Evolutionary conservation across 1,284 basidiomycete species (phyloP).

Genomic region (Golubevia sp.): DNA sequence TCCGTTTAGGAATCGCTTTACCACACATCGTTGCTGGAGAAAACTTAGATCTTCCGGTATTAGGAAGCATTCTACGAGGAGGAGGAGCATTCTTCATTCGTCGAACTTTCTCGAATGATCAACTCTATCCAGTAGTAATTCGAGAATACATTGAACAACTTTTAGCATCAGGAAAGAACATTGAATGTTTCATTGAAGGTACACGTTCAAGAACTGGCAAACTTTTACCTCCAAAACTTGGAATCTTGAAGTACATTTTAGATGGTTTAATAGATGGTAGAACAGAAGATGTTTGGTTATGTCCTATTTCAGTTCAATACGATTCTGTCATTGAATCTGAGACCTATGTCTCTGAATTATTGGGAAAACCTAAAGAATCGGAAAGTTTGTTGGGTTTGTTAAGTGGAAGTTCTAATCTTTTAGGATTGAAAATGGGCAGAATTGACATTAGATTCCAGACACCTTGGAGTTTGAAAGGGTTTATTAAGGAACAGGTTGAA

Average conservation of each 20-base stretch:
- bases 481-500: conserved; percentile 51
- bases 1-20: conserved; percentile 58
- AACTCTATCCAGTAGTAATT: conserved; percentile 61
- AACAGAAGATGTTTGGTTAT: conserved; percentile 60
- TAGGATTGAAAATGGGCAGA: conserved; percentile 60
- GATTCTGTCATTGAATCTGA: conserved; percentile 63
- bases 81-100: conserved; percentile 63
- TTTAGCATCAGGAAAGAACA: conserved; percentile 55
- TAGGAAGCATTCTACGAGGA: conserved; percentile 55
- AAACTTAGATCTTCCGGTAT: conserved; percentile 57
- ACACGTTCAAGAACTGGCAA: conserved; percentile 62
- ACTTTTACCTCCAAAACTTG: conserved; percentile 62
- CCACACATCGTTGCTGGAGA: conserved; percentile 63
- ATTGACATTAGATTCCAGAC: conserved; percentile 63
- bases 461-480: conserved; percentile 61
- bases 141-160: conserved; percentile 62
- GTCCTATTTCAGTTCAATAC: conserved; percentile 62
- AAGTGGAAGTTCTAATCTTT: conserved; percentile 48
- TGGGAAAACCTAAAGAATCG: conserved; percentile 63
- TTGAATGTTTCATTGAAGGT: conserved; percentile 62
- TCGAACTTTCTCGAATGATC: conserved; percentile 57
- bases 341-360: conserved; percentile 61
- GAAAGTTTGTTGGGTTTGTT: conserved; percentile 60
- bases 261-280: conserved; percentile 52
- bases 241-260: conserved; percentile 62